Conservation (phyloP, 768 basidiomycete genomes). For the Coprinellus micaceus region DNA sequence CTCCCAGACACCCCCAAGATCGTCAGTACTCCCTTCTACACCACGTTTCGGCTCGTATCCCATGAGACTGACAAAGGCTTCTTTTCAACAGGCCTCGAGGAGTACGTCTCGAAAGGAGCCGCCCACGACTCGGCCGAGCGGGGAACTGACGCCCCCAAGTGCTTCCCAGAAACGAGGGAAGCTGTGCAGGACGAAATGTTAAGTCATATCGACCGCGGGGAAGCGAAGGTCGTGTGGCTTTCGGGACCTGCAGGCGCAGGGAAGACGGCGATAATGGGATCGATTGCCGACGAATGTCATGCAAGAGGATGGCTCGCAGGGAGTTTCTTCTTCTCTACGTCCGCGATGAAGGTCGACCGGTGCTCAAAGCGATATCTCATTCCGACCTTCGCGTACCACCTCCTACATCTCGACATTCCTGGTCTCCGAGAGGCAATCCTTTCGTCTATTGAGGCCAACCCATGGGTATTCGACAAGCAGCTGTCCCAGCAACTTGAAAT, state of each 20-base stretch:
- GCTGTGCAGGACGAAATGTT: too few relatives aligned
- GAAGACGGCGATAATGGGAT: conserved; percentile 25
- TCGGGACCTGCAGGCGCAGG: conserved; percentile 24
- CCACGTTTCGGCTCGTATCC: too few relatives aligned
- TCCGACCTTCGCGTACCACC: conserved; percentile 29
- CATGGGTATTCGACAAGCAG: conserved; percentile 15
- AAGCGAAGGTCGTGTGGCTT: conserved; percentile 14
- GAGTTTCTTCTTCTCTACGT: conserved; percentile 35
- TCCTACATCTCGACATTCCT: conserved; percentile 13
- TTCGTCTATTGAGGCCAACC: conserved; percentile 12
- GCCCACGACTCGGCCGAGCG: not conserved
- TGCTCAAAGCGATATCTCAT: conserved; percentile 20
- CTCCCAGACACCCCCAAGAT: too few relatives aligned
- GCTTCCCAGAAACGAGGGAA: not conserved
- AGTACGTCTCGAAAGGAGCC: too few relatives aligned
- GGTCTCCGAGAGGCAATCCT: conserved; percentile 4
- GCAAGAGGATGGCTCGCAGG: conserved; percentile 21
- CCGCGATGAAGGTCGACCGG: conserved; percentile 16
- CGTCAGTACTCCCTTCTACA: too few relatives aligned
- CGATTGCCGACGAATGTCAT: conserved; percentile 20
- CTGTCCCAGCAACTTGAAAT: conserved; percentile 14
- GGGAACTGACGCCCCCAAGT: not conserved
- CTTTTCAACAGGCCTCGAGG: too few relatives aligned
- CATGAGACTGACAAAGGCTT: too few relatives aligned
- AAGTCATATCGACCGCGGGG: not conserved